phyloP scores from a whole-genome alignment of 495 filamentous ascomycete species.

The Podospora australis region DNA sequence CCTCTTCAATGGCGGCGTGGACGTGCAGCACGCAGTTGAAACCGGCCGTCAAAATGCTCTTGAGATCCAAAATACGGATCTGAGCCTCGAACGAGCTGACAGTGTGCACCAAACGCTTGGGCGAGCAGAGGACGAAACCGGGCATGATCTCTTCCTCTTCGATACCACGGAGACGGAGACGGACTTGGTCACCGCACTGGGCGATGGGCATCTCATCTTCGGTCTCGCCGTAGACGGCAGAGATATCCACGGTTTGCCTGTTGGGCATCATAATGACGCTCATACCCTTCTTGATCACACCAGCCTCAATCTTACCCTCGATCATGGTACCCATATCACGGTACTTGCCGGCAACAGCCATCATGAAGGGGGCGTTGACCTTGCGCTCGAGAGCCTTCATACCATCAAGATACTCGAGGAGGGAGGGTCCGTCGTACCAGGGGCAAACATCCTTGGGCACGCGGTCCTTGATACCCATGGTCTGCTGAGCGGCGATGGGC shows the following conservation, averaged over 20 bases:
- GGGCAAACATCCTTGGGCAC: conserved; percentile 67
- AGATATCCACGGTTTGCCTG: conserved; percentile 66
- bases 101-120: conserved; percentile 84
- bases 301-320: conserved; percentile 94
- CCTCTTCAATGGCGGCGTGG: conserved; percentile 90
- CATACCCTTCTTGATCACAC: conserved; percentile 77
- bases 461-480: conserved; percentile 80
- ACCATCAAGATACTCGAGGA: conserved; percentile 85
- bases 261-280: conserved; percentile 92
- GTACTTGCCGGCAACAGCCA: conserved; percentile 94
- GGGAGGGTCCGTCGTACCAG: conserved; percentile 88
- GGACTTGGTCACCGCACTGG: conserved; percentile 91
- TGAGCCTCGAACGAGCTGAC: conserved; percentile 91
- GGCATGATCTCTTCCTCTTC: conserved; percentile 97
- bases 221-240: conserved; percentile 88
- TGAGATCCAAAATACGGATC: conserved; percentile 90
- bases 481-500: conserved; percentile 88
- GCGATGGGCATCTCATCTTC: conserved; percentile 81
- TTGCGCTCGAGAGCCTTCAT: conserved; percentile 94
- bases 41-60: conserved; percentile 75
- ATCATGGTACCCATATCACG: conserved; percentile 96
- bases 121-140: conserved; percentile 91
- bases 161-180: conserved; percentile 81
- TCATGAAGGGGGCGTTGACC: conserved; percentile 98
- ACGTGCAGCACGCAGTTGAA: conserved; percentile 88